A percentile compares a stretch with the other conserved stretches of the same genome.
These are phyloP conservation scores for Alternaria arbusti DNA, from an alignment of 2,329 filamentous ascomycete species.

Conservation along the genomic window DNA sequence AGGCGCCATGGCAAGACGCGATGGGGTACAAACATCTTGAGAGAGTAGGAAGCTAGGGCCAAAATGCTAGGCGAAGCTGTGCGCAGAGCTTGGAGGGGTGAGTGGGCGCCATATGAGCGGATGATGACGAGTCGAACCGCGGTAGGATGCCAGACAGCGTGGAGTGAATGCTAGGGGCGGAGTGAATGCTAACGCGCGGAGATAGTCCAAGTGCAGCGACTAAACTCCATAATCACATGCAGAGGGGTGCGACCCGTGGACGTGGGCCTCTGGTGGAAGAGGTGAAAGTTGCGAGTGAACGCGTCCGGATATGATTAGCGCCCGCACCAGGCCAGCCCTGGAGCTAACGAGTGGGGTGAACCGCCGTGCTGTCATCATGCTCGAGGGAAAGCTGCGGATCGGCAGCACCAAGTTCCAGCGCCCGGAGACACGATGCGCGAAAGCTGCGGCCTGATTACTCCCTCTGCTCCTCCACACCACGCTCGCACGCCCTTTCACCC, in stretches of 20 bases:
- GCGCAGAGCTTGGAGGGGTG: conserved; percentile 10
- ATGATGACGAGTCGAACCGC: conserved; percentile 5
- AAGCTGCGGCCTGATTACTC: conserved; percentile 11
- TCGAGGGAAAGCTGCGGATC: conserved; percentile 21
- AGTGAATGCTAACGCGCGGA: conserved; percentile 15
- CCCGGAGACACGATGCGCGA: conserved; percentile 11
- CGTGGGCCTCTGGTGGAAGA: no score
- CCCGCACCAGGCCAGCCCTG: neutral
- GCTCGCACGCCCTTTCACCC: neutral
- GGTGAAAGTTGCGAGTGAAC: conserved; percentile 15
- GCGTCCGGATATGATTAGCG: conserved; percentile 11
- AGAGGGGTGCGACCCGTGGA: neutral
- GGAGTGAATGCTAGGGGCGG: conserved; percentile 9
- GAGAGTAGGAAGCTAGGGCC: conserved; percentile 1
- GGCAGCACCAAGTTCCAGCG: conserved; percentile 17
- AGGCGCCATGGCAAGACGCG: conserved; percentile 35
- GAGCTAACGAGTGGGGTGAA: conserved; percentile 10
- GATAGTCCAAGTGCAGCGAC: neutral
- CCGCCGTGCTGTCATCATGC: conserved; percentile 16
- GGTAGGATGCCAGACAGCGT: neutral
- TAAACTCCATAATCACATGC: conserved; percentile 22
- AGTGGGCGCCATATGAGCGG: conserved; percentile 20
- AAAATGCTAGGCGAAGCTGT: conserved; percentile 11
- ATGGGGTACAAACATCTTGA: conserved; percentile 27
- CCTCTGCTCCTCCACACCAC: neutral